phyloP scores from a whole-genome alignment of 2,329 filamentous ascomycete species.

The Thelonectria rubi region DNA sequence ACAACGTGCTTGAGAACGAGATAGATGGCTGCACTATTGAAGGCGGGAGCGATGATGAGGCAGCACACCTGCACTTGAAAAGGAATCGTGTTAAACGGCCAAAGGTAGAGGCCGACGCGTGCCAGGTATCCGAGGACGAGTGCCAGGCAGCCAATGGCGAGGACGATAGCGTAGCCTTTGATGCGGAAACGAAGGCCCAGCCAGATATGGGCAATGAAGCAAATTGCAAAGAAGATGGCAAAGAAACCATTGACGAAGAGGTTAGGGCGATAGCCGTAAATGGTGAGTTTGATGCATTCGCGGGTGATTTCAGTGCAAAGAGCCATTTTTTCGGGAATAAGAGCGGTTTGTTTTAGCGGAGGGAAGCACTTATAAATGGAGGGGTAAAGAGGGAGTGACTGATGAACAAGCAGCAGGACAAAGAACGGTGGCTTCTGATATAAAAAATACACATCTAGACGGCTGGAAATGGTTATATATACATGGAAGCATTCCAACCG shows the following conservation, averaged over 20 bases:
- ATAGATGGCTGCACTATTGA: conserved; percentile 25
- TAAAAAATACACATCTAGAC: conserved; percentile 3
- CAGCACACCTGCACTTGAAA: conserved; percentile 23
- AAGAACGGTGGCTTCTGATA: neutral
- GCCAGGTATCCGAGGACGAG: conserved; percentile 4
- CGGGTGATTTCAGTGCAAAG: conserved; percentile 16
- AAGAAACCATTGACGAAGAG: conserved; percentile 20
- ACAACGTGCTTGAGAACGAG: conserved; percentile 12
- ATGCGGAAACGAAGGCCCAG: conserved; percentile 18
- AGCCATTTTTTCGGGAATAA: no score
- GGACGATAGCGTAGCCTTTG: conserved; percentile 15
- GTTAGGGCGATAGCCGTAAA: conserved; percentile 22
- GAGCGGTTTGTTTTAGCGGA: no score
- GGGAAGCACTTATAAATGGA: neutral
- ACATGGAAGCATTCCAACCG: neutral
- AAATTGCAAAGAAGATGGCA: conserved; percentile 11
- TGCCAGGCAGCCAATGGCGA: conserved; percentile 9
- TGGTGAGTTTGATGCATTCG: conserved; percentile 18
- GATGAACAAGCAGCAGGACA: neutral
- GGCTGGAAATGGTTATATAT: neutral
- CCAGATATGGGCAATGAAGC: conserved; percentile 7
- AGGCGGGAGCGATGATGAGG: conserved; percentile 22
- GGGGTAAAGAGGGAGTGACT: neutral
- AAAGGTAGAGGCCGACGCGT: conserved; percentile 6
- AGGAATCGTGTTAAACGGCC: conserved; percentile 14